Conservation (phyloP, 1,284 basidiomycete species). For the Boletellus deceptivus region DNA sequence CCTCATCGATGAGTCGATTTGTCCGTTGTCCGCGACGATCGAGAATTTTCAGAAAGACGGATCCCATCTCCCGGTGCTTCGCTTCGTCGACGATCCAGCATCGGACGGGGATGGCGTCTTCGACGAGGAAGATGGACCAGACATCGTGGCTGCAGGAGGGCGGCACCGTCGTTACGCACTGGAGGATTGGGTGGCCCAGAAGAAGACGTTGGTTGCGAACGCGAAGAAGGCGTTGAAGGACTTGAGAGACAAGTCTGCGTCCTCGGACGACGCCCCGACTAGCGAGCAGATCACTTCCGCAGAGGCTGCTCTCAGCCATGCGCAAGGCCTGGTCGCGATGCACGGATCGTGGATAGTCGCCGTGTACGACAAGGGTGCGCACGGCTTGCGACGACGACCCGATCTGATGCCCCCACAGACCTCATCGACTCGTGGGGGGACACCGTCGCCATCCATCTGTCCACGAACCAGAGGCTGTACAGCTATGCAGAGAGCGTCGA, state of each 20-base stretch:
- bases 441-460: background rate
- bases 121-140: background rate
- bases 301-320: no score
- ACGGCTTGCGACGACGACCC: no score
- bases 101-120: no score
- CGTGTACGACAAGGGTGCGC: background rate
- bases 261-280: no score
- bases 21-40: no score
- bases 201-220: background rate
- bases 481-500: background rate
- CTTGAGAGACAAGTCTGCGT: no score
- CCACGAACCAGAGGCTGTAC: slow-evolving; percentile 1
- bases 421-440: background rate
- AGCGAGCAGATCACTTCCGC: no score
- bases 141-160: background rate
- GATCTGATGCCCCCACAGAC: no score
- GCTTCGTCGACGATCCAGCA: no score
- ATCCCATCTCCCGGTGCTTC: no score
- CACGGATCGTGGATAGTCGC: slow-evolving; percentile 1
- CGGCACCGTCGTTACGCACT: background rate
- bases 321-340: background rate
- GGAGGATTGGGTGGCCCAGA: background rate
- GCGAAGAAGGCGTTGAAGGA: background rate
- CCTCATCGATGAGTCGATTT: no score
- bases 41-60: no score